Base-by-base conservation (phyloP, 1,284 basidiomycete genomes). In the Bjerkandera adusta region DNA sequence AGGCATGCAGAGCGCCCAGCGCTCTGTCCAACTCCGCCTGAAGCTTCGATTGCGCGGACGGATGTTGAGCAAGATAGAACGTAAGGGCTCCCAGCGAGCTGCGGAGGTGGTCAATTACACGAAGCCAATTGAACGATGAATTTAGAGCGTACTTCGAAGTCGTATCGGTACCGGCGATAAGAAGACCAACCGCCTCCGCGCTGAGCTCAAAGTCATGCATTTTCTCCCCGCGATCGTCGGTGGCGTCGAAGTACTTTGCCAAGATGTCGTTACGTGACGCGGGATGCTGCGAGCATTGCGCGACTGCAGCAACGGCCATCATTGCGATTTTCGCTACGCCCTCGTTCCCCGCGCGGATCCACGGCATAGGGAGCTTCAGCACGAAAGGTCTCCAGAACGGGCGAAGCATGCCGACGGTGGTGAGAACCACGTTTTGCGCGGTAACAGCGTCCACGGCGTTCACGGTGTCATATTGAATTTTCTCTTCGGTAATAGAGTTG, bases 201-300 rank as follows among this genome's bases (percentile, higher is more conserved):
- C 87, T 92, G 51, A 93, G 66, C 60, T 93, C 90, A 57, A 79
- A 77, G 29, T 75, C 73, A 1, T 81, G 78, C 82, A 93, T 83
- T 0, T 73, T 77, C 11, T 85, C 37, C 4, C 51, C 54, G 1
- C 51, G 26, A 16, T 49, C 54, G 27, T 53, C 51, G 10, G 47
- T 39, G 2, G 27, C 51, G 2, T 53, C 49, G 6, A 55, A 30
- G 11, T 51, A 27, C 51, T 49, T 52, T 37, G 45, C 27, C 18
- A 55, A 33, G 36, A 55, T 45, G 36, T 55, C 51, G 5, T 20
- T 33, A 8, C 47, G 36, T 35, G 18, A 16, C 1, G 43, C 18
- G 3, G 36, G 40, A 5, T 45, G 22, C 15, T 30, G n/a, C 8
- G 53, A 32, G 11, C 54, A 47, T 32, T 45, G 38, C 1, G 49